These are phyloP conservation scores for Plantago lanceolata DNA, from an alignment of 305 asterid species.

Conservation along the genomic window DNA sequence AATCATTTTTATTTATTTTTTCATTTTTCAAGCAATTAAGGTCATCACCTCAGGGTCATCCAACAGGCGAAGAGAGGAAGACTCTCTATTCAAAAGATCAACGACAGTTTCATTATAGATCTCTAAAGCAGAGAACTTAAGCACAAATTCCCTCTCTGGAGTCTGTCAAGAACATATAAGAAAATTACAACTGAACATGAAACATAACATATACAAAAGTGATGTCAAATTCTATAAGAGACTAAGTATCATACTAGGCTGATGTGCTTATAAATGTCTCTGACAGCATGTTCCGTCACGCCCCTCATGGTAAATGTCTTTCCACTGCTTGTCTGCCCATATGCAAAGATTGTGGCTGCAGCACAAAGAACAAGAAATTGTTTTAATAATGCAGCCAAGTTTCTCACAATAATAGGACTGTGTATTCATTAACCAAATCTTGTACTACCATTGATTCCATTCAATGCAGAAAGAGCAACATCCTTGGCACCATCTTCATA, in stretches of 20 bases:
- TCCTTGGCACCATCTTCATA: constrained; percentile 86
- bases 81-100: constrained; percentile 79
- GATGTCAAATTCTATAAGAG: constrained; percentile 14
- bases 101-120: constrained; percentile 91
- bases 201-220: background rate
- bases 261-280: constrained; percentile 75
- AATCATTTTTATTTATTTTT: constrained; percentile 7
- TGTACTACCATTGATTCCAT: constrained; percentile 90
- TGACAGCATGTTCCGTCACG: constrained; percentile 72
- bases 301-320: constrained; percentile 96
- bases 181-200: constrained; percentile 18
- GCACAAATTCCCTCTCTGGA: constrained; percentile 67
- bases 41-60: constrained; percentile 86
- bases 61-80: constrained; percentile 76
- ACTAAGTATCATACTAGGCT: constrained; percentile 40
- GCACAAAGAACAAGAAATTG: constrained; percentile 20
- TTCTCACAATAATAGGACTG: background rate
- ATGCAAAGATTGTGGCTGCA: constrained; percentile 91
- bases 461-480: constrained; percentile 84
- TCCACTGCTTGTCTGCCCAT: constrained; percentile 96
- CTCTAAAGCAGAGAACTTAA: constrained; percentile 90
- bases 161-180: constrained; percentile 43
- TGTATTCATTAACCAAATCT: background rate
- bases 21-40: constrained; percentile 2
- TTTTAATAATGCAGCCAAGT: background rate